Base-by-base conservation (phyloP, 305 asterid genomes). In the Fraxinus ornus region DNA sequence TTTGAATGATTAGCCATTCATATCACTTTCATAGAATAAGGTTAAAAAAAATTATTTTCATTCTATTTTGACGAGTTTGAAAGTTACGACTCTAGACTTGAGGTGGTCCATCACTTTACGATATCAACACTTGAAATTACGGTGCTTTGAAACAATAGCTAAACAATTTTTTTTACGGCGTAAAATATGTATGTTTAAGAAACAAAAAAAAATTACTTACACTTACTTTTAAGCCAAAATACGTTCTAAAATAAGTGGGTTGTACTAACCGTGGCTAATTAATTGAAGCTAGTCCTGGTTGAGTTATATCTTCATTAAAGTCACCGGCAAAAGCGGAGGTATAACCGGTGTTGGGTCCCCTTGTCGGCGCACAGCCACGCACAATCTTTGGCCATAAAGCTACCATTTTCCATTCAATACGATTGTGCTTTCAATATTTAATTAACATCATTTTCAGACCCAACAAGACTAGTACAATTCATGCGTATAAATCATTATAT, bases 271-370 rank as follows among this genome's bases (percentile, higher is more conserved):
- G 30, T 70, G 77, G 87, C 70, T 80, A 68, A 17, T 7, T 64
- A 37, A 35, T 44, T 62, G 19, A 47, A 30, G 21, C 5, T 1
- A 66, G 15, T 49, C 75, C 13, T 44, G 76, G 84, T 84, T 66
- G 13, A 10, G 2, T 78, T 49, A n/a, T 21, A 9, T 7, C 21
- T 79, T 30, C 37, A 49, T 4, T 0, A 13, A 30, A 75, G 85
- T 68, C 13, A 72, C 80, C 80, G 81, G 86, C 83, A 44, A 47
- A 77, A 33, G 75, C 78, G 85, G 79, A 70, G 75, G 81, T 70
- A 44, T 76, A 49, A 70, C 82, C 79, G 81, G 86, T 80, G 72
- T 0, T 81, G 83, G 87, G 87, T 78, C 87, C 85, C 83, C 44
- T 62, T 81, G 83, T 78, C 87, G 62, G 47, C 44, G 76, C 78